These are phyloP conservation scores for Berberis vulgaris DNA, from an alignment of 164 flowering plant genomes.

Conservation along the genomic window DNA sequence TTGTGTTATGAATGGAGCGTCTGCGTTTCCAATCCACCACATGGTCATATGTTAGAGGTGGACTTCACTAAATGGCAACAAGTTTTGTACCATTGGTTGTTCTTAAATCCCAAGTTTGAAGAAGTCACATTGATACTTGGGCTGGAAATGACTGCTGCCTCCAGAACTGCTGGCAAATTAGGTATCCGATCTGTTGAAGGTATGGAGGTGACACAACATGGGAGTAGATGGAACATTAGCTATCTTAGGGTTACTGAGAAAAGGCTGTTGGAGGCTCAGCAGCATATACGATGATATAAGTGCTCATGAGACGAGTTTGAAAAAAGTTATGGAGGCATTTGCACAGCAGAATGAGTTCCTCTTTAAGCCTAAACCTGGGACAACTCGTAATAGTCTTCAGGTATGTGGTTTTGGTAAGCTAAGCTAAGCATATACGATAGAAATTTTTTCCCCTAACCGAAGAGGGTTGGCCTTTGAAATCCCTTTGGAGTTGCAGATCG, in stretches of 20 bases:
- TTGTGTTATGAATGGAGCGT: slow-evolving; percentile 81
- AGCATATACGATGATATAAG: slow-evolving; percentile 39
- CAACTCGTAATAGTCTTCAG: slow-evolving; percentile 73
- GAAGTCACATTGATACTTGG: slow-evolving; percentile 76
- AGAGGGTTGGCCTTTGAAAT: slow-evolving; percentile 53
- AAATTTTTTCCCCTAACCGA: slow-evolving; percentile 61
- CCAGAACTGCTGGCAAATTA: slow-evolving; percentile 68
- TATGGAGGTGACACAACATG: slow-evolving; percentile 65
- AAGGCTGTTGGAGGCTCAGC: slow-evolving; percentile 71
- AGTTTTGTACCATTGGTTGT: slow-evolving; percentile 84
- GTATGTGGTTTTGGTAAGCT: slow-evolving; percentile 90
- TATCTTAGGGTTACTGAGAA: slow-evolving; percentile 72
- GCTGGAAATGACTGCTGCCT: slow-evolving; percentile 77
- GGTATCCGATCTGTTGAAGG: slow-evolving; percentile 68
- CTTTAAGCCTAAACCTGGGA: slow-evolving; percentile 75
- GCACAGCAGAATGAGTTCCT: slow-evolving; percentile 64
- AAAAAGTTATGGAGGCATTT: slow-evolving; percentile 60
- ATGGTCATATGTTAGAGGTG: slow-evolving; percentile 77
- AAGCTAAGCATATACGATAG: slow-evolving; percentile 50
- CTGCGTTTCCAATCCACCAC: slow-evolving; percentile 64
- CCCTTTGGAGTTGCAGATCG: slow-evolving; percentile 17
- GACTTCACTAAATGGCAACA: slow-evolving; percentile 81
- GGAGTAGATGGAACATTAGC: slow-evolving; percentile 63
- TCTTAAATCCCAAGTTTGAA: slow-evolving; percentile 64
- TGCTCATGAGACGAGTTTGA: slow-evolving; percentile 53